Conservation (phyloP, 148 eudicot species). For the Pharnaceum exiguum region DNA sequence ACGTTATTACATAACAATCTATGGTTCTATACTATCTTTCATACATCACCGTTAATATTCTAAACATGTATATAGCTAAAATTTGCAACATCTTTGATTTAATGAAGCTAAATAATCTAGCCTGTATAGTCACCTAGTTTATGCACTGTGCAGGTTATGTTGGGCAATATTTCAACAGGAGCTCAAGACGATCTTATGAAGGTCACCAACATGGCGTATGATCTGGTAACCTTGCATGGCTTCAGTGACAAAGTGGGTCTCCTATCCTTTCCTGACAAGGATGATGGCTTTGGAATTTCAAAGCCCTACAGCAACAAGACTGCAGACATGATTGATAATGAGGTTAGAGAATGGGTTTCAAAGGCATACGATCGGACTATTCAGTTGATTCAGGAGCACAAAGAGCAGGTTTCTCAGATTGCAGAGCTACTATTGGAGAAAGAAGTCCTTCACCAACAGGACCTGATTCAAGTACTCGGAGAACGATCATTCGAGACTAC, state of each 20-base stretch:
- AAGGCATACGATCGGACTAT: slow-evolving; percentile 69
- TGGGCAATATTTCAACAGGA: slow-evolving; percentile 87
- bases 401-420: slow-evolving; percentile 68
- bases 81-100: too few species aligned
- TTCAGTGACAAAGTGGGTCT: slow-evolving; percentile 91
- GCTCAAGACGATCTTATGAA: slow-evolving; percentile 90
- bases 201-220: slow-evolving; percentile 89
- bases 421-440: slow-evolving; percentile 79
- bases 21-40: too few species aligned
- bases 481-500: slow-evolving; percentile 62
- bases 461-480: slow-evolving; percentile 66
- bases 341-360: slow-evolving; percentile 79
- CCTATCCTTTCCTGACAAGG: slow-evolving; percentile 76
- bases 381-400: slow-evolving; percentile 58
- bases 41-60: too few species aligned
- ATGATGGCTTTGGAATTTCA: slow-evolving; percentile 57
- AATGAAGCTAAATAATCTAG: too few species aligned
- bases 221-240: slow-evolving; percentile 85
- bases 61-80: too few species aligned
- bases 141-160: slow-evolving; percentile 63
- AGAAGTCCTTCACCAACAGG: slow-evolving; percentile 89
- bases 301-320: slow-evolving; percentile 92
- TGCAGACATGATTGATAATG: slow-evolving; percentile 66
- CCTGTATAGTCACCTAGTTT: too few species aligned
- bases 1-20: too few species aligned